A percentile compares a stretch with the other conserved stretches of the same genome.
Evolutionary conservation across 768 basidiomycete species (phyloP).

Genomic region (Lentinula detonsa): DNA sequence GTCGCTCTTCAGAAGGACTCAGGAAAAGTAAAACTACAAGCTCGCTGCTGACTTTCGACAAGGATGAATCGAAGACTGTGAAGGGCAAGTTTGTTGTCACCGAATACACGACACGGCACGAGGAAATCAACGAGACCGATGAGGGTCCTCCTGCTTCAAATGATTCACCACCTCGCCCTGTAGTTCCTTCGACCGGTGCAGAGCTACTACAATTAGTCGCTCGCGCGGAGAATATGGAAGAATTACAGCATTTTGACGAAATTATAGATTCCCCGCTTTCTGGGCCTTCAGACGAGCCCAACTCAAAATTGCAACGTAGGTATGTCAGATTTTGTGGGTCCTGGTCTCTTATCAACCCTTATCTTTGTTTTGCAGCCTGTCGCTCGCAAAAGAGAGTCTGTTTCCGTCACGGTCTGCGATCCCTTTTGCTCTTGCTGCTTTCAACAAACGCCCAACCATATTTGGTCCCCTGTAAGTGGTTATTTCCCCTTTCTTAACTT

Average conservation of each 20-base stretch:
- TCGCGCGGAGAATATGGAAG: constrained; percentile 26
- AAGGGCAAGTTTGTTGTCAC: constrained; percentile 33
- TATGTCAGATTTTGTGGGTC: neutral
- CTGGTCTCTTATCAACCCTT: neutral
- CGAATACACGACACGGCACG: neutral
- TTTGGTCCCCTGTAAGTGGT: constrained; percentile 58
- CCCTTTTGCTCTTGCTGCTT: constrained; percentile 8
- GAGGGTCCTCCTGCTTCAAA: constrained; percentile 7
- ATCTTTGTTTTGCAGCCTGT: constrained; percentile 23
- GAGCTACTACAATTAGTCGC: constrained; percentile 52
- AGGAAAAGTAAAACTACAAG: constrained; percentile 29
- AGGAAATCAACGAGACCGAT: neutral
- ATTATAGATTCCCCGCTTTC: constrained; percentile 12
- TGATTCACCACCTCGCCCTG: constrained; percentile 8
- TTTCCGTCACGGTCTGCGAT: constrained; percentile 28
- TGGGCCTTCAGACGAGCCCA: constrained; percentile 7
- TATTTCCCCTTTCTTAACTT: constrained; percentile 6
- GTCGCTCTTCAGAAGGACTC: constrained; percentile 41
- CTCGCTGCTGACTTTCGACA: constrained; percentile 49
- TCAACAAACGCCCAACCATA: constrained; percentile 46
- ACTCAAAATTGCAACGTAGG: constrained; percentile 19
- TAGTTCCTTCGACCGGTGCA: constrained; percentile 25
- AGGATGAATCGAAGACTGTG: constrained; percentile 44
- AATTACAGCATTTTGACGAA: constrained; percentile 58
- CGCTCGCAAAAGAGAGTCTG: constrained; percentile 37